Conservation (phyloP, 345 rosid species). For the Zanthoxylum bungeanum region DNA sequence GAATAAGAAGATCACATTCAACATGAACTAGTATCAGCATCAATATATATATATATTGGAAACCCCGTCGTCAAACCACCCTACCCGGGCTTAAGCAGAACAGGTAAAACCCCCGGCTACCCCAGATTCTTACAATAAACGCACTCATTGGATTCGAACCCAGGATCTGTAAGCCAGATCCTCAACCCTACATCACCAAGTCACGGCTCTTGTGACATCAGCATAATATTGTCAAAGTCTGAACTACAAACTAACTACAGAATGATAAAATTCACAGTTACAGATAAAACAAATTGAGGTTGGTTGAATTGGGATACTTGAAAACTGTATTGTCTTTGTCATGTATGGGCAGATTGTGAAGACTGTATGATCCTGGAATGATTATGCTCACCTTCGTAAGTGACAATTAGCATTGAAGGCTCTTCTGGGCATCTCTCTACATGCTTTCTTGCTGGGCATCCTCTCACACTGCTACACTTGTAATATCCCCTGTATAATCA, state of each 20-base stretch:
- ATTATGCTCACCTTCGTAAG: constrained; percentile 78
- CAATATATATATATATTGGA: too few relatives aligned
- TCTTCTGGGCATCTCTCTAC: constrained; percentile 80
- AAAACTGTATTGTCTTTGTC: constrained; percentile 15
- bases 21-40: background rate
- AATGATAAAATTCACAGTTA: constrained; percentile 1
- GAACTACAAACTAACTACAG: constrained; percentile 7
- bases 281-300: too few relatives aligned
- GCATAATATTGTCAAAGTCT: background rate
- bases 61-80: too few relatives aligned
- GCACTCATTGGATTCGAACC: too few relatives aligned
- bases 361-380: constrained; percentile 49
- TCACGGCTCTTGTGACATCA: too few relatives aligned
- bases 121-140: too few relatives aligned
- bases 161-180: too few relatives aligned
- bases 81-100: too few relatives aligned
- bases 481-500: constrained; percentile 66
- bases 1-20: background rate
- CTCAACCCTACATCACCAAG: too few relatives aligned
- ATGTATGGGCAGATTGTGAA: constrained; percentile 58
- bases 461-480: constrained; percentile 76
- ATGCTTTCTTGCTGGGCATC: constrained; percentile 87
- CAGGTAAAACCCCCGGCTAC: too few relatives aligned
- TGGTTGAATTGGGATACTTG: background rate
- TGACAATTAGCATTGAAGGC: constrained; percentile 71